Percentiles rank a stretch among this genome's conserved stretches.
These are phyloP conservation scores for Shiraia sp. DNA, from an alignment of 2,329 filamentous ascomycete genomes.

Conservation along the genomic window DNA sequence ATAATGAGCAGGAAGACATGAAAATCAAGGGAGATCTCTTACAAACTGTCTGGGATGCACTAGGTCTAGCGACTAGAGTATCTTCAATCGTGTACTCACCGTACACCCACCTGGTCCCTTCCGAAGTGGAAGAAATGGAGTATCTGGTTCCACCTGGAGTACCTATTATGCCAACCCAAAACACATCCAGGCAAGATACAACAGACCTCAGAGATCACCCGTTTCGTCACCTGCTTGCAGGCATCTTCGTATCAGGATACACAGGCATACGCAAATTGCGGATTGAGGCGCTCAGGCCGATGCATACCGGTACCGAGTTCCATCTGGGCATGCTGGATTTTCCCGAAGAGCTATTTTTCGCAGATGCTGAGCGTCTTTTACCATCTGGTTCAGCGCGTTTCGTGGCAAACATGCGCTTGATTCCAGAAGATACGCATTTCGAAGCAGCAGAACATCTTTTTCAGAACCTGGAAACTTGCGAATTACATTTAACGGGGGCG, in stretches of 20 bases:
- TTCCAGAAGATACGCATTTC: too few species aligned
- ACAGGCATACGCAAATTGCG: constrained; percentile 26
- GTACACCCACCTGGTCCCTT: constrained; percentile 21
- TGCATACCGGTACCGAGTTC: constrained; percentile 11
- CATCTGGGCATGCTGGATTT: constrained; percentile 24
- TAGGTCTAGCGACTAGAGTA: constrained; percentile 31
- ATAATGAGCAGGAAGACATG: constrained; percentile 33
- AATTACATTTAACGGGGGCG: constrained; percentile 7
- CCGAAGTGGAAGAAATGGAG: constrained; percentile 21
- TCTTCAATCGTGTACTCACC: constrained; percentile 31
- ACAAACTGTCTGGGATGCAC: constrained; percentile 23
- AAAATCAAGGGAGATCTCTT: constrained; percentile 24
- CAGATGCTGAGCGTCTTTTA: too few species aligned
- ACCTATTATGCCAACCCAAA: too few species aligned
- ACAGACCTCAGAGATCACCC: constrained; percentile 14
- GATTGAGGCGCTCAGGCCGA: constrained; percentile 3
- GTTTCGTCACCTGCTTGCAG: constrained; percentile 34
- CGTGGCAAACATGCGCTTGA: too few species aligned
- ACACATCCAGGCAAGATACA: constrained; percentile 10
- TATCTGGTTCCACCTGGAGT: too few species aligned
- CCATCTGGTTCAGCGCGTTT: too few species aligned
- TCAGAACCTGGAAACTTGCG: constrained; percentile 19
- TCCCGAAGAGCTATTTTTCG: too few species aligned
- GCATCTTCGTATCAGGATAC: constrained; percentile 23
- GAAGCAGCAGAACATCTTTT: constrained; percentile 27